Conservation (phyloP, 768 basidiomycete genomes). For the Tulasnella sp. region DNA sequence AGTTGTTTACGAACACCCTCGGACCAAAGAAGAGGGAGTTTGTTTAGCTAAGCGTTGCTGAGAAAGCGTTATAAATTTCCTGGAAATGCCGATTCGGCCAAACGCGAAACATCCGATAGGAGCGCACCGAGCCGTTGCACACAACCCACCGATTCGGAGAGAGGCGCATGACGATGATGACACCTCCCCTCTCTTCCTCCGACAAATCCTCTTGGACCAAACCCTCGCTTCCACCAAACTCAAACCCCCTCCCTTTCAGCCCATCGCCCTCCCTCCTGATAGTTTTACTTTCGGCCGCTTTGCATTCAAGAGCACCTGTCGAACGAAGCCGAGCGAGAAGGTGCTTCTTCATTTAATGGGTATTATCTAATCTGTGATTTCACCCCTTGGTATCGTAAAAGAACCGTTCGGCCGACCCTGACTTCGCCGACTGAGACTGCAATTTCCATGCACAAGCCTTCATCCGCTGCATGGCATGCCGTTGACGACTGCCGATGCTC, state of each 20-base stretch:
- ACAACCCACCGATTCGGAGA: neutral
- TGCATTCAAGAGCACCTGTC: too few relatives aligned
- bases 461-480: neutral
- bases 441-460: conserved; percentile 3
- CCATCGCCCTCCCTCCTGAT: neutral
- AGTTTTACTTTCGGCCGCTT: too few relatives aligned
- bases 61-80: neutral
- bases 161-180: conserved; percentile 9
- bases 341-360: neutral
- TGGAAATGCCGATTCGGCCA: conserved; percentile 9
- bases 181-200: conserved; percentile 1
- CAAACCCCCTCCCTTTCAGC: neutral
- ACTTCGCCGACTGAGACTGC: conserved; percentile 1
- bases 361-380: neutral
- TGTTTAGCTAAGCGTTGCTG: neutral
- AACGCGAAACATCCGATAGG: conserved; percentile 6
- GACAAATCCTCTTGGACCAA: conserved; percentile 1
- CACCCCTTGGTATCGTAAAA: neutral
- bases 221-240: neutral
- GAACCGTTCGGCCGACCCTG: conserved; percentile 8
- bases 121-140: neutral
- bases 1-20: neutral
- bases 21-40: neutral
- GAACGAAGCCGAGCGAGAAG: too few relatives aligned
- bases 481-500: neutral